These are phyloP conservation scores for Lojkania enalia DNA, from an alignment of 2,329 filamentous ascomycete species.

Conservation along the genomic window DNA sequence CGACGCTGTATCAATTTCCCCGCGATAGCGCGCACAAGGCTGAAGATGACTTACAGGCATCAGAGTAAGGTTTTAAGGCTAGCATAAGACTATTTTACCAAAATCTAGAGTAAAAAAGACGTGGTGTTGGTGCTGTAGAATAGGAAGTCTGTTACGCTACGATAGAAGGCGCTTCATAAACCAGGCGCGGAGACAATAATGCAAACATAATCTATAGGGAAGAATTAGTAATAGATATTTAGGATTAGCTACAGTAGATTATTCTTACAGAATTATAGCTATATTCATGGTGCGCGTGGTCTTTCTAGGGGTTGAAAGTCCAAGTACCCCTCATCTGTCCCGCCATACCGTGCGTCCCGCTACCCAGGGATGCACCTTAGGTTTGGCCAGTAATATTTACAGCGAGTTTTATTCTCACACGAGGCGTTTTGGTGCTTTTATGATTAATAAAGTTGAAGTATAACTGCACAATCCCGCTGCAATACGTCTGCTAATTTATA, in stretches of 20 bases:
- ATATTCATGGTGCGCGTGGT: slow-evolving; percentile 5
- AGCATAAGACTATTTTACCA: slow-evolving; percentile 4
- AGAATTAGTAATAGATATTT: slow-evolving; percentile 4
- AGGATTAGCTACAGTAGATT: slow-evolving; percentile 3
- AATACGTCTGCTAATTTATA: too few species aligned
- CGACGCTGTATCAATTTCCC: slow-evolving; percentile 1
- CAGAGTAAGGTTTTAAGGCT: slow-evolving; percentile 2
- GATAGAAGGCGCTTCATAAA: background rate
- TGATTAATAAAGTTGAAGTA: too few species aligned
- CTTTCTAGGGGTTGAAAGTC: slow-evolving; percentile 6
- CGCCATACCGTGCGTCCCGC: slow-evolving; percentile 6
- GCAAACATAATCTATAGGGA: slow-evolving; percentile 1
- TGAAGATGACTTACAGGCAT: slow-evolving; percentile 4
- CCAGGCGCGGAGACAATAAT: background rate
- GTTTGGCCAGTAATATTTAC: too few species aligned
- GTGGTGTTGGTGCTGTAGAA: slow-evolving; percentile 1
- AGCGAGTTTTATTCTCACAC: too few species aligned
- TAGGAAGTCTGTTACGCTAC: background rate
- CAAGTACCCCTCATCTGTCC: slow-evolving; percentile 9
- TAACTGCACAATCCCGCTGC: too few species aligned
- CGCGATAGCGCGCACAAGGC: background rate
- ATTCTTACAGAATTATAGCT: slow-evolving; percentile 4
- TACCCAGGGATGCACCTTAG: slow-evolving; percentile 8
- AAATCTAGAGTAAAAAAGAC: slow-evolving; percentile 5
- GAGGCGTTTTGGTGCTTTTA: too few species aligned